Conservation (phyloP, 2,329 filamentous ascomycete species). For the Botryotinia convoluta region DNA sequence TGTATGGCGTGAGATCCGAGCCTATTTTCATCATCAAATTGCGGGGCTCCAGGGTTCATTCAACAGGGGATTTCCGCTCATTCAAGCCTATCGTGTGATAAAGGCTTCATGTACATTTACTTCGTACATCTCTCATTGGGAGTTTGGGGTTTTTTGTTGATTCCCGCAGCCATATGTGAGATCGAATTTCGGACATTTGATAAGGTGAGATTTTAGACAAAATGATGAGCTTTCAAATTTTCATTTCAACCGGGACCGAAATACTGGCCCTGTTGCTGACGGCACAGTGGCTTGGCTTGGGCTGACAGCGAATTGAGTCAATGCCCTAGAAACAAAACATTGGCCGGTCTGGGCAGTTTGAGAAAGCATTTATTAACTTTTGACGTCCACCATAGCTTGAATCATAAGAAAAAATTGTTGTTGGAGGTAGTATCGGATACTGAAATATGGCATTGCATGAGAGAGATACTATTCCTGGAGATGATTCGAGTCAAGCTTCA, state of each 20-base stretch:
- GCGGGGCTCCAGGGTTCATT: not conserved
- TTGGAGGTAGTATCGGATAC: not conserved
- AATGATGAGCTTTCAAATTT: slow-evolving; percentile 14
- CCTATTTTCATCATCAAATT: slow-evolving; percentile 15
- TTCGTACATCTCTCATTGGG: not conserved
- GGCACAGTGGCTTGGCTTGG: not conserved
- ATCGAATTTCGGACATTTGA: not conserved
- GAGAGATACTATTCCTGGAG: not conserved
- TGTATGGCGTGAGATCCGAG: slow-evolving; percentile 16
- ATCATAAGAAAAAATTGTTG: not conserved
- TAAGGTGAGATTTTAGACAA: slow-evolving; percentile 5
- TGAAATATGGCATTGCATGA: slow-evolving; percentile 11
- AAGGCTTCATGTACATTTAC: not conserved
- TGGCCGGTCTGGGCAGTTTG: not conserved
- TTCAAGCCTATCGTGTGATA: not conserved
- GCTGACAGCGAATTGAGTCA: not conserved
- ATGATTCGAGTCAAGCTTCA: slow-evolving; percentile 9
- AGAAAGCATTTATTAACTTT: not conserved
- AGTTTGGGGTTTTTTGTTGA: not conserved
- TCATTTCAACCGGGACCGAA: not conserved
- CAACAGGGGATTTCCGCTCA: not conserved
- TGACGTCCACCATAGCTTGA: not conserved
- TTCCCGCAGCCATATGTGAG: not conserved
- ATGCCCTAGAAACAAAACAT: not conserved
- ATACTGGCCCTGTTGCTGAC: not conserved